Evolutionary conservation across 2,329 filamentous ascomycete species (phyloP), one percentile per base, ranked within the genome.

Genomic region (Calonectria multiphialidica): DNA sequence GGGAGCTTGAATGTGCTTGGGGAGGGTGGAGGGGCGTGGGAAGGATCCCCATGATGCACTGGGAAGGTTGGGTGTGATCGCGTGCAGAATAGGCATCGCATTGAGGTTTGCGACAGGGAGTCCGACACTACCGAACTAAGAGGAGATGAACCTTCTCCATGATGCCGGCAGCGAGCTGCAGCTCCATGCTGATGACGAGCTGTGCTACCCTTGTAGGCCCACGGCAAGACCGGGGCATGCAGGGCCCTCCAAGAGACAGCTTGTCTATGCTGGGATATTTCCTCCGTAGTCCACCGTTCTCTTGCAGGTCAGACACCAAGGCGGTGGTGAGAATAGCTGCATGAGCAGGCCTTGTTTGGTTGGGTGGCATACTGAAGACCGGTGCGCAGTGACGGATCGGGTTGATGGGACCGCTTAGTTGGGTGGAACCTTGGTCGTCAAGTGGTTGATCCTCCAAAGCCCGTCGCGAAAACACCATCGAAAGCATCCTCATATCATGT

Each of bases 401-500:
- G 49, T 70, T 71, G 68, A 70, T 42, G 65, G 50, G 50, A 64
- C 59, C 68, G 57, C 55, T 74, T 55, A 73, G 42, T 75, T 55
- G 72, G 42, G 66, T 72, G 71, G 65, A 66, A 71, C 66, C 55
- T 62, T 57, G 66, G 49, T 66, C 59, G 67, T 67, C 62, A 72
- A 59, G 67, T 74, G 69, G 68, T 71, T 71, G 68, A 69, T 70
- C 63, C 69, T 66, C 30, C 70, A 73, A 69, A 57, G 47, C 63
- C 65, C 70, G 68, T 74, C 68, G 64, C 28, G 9, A 49, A 40
- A 53, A 57, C 59, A 35, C 53, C 42, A 67, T 64, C 45, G 28
- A 64, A 64, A 66, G 64, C 67, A 74, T 76, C 70, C 65, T 75
- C 76, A 72, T 79, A 72, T 79, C 77, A 79, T 77, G 77, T 79